These are phyloP conservation scores for Emericellopsis atlantica DNA, from an alignment of 2,329 filamentous ascomycete genomes.

Conservation along the genomic window DNA sequence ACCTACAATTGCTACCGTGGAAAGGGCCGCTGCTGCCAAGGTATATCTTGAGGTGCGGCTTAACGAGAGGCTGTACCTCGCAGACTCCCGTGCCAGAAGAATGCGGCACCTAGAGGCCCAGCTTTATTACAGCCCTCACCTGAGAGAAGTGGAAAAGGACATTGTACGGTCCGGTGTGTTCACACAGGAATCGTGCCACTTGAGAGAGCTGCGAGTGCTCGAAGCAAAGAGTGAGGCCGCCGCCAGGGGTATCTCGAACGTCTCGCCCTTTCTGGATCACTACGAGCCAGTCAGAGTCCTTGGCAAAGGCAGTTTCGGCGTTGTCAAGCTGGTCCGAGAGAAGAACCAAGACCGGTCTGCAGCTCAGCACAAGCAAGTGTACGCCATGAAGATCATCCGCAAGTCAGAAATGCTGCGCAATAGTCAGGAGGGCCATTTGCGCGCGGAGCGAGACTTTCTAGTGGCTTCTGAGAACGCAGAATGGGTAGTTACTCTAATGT, in stretches of 20 bases:
- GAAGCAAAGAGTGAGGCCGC: conserved; percentile 42
- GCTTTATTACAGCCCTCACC: conserved; percentile 40
- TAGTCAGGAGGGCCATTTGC: conserved; percentile 82
- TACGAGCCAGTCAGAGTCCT: conserved; percentile 75
- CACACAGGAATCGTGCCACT: conserved; percentile 56
- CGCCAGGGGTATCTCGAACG: conserved; percentile 1
- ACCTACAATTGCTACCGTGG: conserved; percentile 47
- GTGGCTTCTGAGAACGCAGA: conserved; percentile 77
- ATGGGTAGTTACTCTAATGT: conserved; percentile 78
- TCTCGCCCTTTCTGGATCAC: conserved; percentile 14
- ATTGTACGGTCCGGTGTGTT: conserved; percentile 46
- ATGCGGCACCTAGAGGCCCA: conserved; percentile 26
- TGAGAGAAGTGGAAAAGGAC: conserved; percentile 42
- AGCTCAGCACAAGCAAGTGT: conserved; percentile 42
- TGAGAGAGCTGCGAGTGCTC: conserved; percentile 60
- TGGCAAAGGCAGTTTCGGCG: conserved; percentile 89
- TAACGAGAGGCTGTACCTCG: conserved; percentile 49
- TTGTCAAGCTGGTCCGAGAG: conserved; percentile 76
- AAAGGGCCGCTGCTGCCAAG: conserved; percentile 69
- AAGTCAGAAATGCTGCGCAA: conserved; percentile 89
- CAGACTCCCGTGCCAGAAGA: conserved; percentile 17
- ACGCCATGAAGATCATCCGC: conserved; percentile 93
- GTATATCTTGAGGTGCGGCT: conserved; percentile 79
- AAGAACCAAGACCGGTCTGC: conserved; percentile 21
- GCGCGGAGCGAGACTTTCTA: conserved; percentile 84